Base-by-base conservation (phyloP, 495 filamentous ascomycete genomes). In the Eremomyces bilateralis region DNA sequence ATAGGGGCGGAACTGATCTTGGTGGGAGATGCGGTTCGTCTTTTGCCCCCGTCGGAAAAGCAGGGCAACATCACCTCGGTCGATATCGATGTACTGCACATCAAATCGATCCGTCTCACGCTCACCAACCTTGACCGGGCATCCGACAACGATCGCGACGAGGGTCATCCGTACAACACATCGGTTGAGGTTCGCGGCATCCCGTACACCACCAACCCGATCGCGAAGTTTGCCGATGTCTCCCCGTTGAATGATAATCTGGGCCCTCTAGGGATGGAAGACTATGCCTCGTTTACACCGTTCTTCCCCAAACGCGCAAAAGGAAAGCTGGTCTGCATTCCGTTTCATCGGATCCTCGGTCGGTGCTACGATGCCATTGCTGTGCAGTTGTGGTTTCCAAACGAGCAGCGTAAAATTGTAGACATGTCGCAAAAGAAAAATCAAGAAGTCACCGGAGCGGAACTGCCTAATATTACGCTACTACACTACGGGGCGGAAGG, bases 301-400 rank as follows among this genome's bases (percentile, higher is more conserved):
- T 71, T 63, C 63, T 69, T 71, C 40, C 52, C 50, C 4, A 34
- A 63, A 4, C 56, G 58, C 31, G 36, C 42, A n/a, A 39, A 49
- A 0, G 49, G 53, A 13, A 51, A 52, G 16, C 40, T 40, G 2
- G 48, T 61, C n/a, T 49, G 56, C 21, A 47, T 70, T 5, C 56
- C 64, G 1, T 64, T 61, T 34, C 50, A 56, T 18, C 54, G 64
- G 42, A 47, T 73, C 15, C 32, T 71, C 4, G 64, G 66, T 8
- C 66, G 67, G 1, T 62, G 62, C 48, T 66, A 59, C 40, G 65
- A 67, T 39, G 51, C 57, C 4, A 57, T 58, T 10, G 63, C 67
- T 0, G 54, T 59, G 42, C 31, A 52, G 6, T 44, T 65, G 1
- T 55, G 67, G 44, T 61, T 60, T 37, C 44, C 47, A 4, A n/a